A percentile compares a stretch with the other conserved stretches of the same genome.
These are phyloP conservation scores for Vaccinium myrtillus DNA, from an alignment of 148 eudicot species.

Conservation along the genomic window DNA sequence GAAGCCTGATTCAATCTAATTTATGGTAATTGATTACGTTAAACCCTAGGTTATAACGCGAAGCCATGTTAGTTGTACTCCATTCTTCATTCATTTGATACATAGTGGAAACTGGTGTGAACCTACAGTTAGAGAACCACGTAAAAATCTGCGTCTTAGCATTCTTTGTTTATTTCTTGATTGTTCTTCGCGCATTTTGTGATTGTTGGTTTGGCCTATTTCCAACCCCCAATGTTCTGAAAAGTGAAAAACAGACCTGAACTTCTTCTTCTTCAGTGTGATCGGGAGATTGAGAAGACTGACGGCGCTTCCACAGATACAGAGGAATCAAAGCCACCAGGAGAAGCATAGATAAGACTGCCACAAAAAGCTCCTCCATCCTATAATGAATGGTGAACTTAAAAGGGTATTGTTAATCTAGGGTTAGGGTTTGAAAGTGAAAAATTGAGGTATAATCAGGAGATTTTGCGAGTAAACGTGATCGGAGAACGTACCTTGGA, in stretches of 20 bases:
- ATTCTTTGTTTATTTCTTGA: too few species aligned
- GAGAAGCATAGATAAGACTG: slow-evolving; percentile 63
- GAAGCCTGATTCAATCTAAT: too few species aligned
- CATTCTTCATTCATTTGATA: too few species aligned
- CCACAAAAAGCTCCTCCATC: slow-evolving; percentile 84
- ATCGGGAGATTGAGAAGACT: slow-evolving; percentile 37
- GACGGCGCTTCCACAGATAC: slow-evolving; percentile 81
- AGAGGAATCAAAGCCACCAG: slow-evolving; percentile 67
- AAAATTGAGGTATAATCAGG: neutral
- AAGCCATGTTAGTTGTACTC: too few species aligned
- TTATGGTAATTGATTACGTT: too few species aligned
- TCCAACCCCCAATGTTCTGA: neutral
- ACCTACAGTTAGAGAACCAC: too few species aligned
- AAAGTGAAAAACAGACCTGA: slow-evolving; percentile 46
- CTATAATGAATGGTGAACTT: neutral
- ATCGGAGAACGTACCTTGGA: neutral
- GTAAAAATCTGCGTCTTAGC: too few species aligned
- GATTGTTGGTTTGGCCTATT: too few species aligned
- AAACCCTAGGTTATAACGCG: too few species aligned
- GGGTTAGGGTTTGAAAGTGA: neutral
- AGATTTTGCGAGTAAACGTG: neutral
- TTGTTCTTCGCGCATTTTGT: too few species aligned
- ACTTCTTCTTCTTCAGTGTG: slow-evolving; percentile 63
- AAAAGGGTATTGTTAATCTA: neutral
- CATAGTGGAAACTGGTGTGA: too few species aligned